Conservation (phyloP, 768 basidiomycete species). For the Leccinum truebloodii region DNA sequence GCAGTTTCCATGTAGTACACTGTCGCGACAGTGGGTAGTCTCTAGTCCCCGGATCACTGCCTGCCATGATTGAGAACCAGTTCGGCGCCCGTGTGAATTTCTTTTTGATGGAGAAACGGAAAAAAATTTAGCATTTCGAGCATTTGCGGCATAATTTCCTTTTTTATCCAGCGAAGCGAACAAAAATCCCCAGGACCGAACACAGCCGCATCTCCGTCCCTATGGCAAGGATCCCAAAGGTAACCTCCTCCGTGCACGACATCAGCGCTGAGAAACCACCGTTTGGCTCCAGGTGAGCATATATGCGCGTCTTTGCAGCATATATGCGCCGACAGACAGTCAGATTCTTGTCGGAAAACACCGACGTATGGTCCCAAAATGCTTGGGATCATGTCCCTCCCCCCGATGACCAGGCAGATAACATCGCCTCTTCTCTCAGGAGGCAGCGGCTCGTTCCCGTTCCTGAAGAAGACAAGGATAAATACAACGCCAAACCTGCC, state of each 20-base stretch:
- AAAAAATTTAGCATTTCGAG: too few relatives aligned
- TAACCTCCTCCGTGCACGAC: conserved; percentile 68
- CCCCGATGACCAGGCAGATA: conserved; percentile 76
- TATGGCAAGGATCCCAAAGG: conserved; percentile 30
- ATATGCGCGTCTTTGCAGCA: not conserved
- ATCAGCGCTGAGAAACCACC: conserved; percentile 55
- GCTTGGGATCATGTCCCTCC: conserved; percentile 92
- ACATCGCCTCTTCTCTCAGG: conserved; percentile 66
- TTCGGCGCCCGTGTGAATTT: too few relatives aligned
- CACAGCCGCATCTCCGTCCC: too few relatives aligned
- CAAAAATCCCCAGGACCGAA: too few relatives aligned
- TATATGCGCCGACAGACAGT: not conserved
- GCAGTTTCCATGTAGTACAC: not conserved
- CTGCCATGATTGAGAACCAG: not conserved
- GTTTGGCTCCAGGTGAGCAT: conserved; percentile 65
- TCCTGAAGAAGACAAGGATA: conserved; percentile 64
- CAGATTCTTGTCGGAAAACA: conserved; percentile 69
- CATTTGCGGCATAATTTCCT: not conserved
- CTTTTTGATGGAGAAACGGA: too few relatives aligned
- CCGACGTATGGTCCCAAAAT: conserved; percentile 83
- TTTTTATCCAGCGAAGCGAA: not conserved
- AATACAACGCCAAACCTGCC: conserved; percentile 73
- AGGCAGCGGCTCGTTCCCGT: conserved; percentile 77
- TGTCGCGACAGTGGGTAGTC: too few relatives aligned
- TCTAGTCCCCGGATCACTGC: not conserved